These are phyloP conservation scores for Malania oleifera DNA, from an alignment of 164 flowering plant genomes.

Conservation along the genomic window DNA sequence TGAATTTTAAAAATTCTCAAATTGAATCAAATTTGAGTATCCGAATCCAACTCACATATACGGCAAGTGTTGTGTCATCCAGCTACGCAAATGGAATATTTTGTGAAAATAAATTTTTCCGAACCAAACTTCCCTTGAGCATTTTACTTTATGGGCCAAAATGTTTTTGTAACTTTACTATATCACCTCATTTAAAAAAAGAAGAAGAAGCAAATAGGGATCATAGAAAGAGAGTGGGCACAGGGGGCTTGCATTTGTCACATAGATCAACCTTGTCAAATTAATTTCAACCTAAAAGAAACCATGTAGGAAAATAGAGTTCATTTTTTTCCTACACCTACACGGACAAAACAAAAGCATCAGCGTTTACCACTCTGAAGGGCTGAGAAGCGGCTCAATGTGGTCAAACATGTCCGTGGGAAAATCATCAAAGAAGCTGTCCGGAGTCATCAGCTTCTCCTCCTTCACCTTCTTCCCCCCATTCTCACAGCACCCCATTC, in stretches of 20 bases:
- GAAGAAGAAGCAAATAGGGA: too few relatives aligned
- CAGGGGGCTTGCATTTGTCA: conserved; percentile 4
- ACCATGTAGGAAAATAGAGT: not conserved
- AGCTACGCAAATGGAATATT: too few relatives aligned
- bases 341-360: too few relatives aligned
- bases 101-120: too few relatives aligned
- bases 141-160: too few relatives aligned
- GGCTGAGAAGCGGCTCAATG: conserved; percentile 34
- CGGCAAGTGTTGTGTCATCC: too few relatives aligned
- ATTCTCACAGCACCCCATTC: conserved; percentile 8
- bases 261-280: conserved; percentile 1
- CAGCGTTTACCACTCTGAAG: conserved; percentile 19
- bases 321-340: not conserved
- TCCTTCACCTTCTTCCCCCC: conserved; percentile 10
- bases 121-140: too few relatives aligned
- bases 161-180: too few relatives aligned
- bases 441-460: conserved; percentile 29
- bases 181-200: too few relatives aligned
- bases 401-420: conserved; percentile 55
- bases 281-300: conserved; percentile 1
- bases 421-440: conserved; percentile 66
- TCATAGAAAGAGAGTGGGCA: not conserved
- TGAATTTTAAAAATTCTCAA: too few relatives aligned
- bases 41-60: too few relatives aligned
- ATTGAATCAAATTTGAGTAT: too few relatives aligned